Base-by-base conservation (phyloP, 371 early-diverging fungal species). In the Rozella allomycis region DNA sequence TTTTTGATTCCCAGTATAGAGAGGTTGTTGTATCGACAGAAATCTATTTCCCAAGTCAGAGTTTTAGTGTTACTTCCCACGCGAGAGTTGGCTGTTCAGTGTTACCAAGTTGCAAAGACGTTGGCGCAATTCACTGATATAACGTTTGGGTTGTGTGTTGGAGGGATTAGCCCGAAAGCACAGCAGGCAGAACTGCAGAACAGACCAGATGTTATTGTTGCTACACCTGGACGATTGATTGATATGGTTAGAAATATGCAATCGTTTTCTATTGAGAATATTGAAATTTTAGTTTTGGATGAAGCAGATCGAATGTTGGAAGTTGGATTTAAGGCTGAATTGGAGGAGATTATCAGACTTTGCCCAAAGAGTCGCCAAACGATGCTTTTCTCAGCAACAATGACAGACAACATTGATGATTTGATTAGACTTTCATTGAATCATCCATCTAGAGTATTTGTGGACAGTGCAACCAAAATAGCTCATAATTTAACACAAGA, bases 251-350 rank as follows among this genome's bases (percentile, higher is more conserved):
- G 78, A 42, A 94, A 97, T 50, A 82, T 93, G 22, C 62, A 58
- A 20, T 71, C 74, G 20, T 82, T 91, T 53, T 63, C 62, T 13
- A 45, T 98, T 30, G 86, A 87, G 43, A 57, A 57, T 25, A 77
- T 94, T 42, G 91, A 97, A 42, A 94, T 97, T 49, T 46, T 99
- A 26, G 78, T 99, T 12, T 83, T 98, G 72, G 99, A 99, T 58
- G 99, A 99, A 62, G 99, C 98, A 25, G 99, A 99, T 66, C 72
- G 82, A 53, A 96, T 99, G 84, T 62, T 99, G 7, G 98, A 97
- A 53, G 94, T 90, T 55, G 97, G 97, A 33, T 98, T 98, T 57
- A 75, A 80, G 29, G 96, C 80, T 33, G 97, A 97, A 55, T 63
- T 98, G 27, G 72, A 74, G 13, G 85, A 90, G 45, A 94, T 98